These are phyloP conservation scores for Cyberlindnera misumaiensis DNA, from an alignment of 805 yeast genomes.

Conservation along the genomic window DNA sequence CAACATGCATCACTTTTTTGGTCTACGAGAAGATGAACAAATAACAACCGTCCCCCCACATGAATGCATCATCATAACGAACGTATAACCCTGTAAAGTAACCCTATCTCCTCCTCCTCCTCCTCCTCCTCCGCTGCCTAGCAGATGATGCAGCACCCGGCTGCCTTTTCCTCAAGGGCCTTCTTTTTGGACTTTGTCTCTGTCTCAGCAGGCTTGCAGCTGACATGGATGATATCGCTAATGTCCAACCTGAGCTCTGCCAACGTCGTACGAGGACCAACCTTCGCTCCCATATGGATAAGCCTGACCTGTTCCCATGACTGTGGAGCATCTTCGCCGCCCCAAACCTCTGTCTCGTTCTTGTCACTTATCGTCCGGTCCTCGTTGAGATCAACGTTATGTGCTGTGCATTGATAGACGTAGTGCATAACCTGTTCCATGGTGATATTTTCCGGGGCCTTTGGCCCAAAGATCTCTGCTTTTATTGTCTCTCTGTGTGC, in stretches of 20 bases:
- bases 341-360: not conserved
- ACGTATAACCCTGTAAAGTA: not conserved
- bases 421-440: not conserved
- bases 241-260: not conserved
- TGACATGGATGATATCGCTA: constrained; percentile 3
- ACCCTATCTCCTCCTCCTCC: not conserved
- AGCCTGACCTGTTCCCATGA: constrained; percentile 1
- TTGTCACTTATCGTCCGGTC: not conserved
- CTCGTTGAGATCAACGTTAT: not conserved
- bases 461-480: not conserved
- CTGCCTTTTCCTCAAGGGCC: not conserved
- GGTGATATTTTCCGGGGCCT: not conserved
- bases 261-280: not conserved
- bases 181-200: too few species aligned
- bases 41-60: not conserved
- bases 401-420: not conserved
- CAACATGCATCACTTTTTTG: constrained; percentile 84
- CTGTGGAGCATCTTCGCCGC: not conserved
- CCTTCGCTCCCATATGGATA: constrained; percentile 1
- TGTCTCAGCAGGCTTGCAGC: constrained; percentile 1
- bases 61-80: not conserved
- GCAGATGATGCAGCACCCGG: constrained; percentile 1
- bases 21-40: constrained; percentile 63
- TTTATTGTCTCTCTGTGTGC: not conserved
- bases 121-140: not conserved